Base-by-base conservation (phyloP, 805 yeast genomes). In the Kockiozyma suomiensis region DNA sequence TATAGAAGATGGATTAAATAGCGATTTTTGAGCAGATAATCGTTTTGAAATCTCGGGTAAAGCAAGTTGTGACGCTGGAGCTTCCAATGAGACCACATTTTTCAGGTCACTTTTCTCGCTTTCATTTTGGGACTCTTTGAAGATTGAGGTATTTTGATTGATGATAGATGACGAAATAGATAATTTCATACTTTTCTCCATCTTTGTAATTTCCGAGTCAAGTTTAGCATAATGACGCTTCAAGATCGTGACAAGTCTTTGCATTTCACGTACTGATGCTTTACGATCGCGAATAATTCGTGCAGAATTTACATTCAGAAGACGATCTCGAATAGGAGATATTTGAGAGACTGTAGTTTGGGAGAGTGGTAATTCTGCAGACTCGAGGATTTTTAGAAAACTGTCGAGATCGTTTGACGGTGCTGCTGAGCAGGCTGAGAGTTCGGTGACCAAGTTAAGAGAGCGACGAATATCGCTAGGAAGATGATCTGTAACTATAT, bases 401-500 rank as follows among this genome's bases (percentile, higher is more conserved):
- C 10, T 21, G 26, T 54, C 62, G n/a, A 54, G 30, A 30, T 35
- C 48, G 15, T 54, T 54, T 12, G 58, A 37, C 8, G 52, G 41
- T 3, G 28, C 23, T 2, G 52, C 50, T 30, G 45, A 52, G 35
- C 42, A 17, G 25, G 28, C 41, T 17, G 49, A 25, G 45, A 61
- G 52, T n/a, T 43, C 25, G 4, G 45, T 26, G 13, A 61, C 54
- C 33, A 62, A 46, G 19, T 49, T 52, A 28, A 60, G 19, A 1
- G 64, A 59, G 3, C 66, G 42, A 8, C 58, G 43, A 15, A 62
- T 48, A 35, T 62, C 66, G 32, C 61, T 52, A 2, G 66, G 58
- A 4, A 62, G 41, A 51, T 62, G 66, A 33, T 62, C 66, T 3
- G 64, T 62, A 10, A 62, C 64, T 62, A 42, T 7, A 30, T 10